Evolutionary conservation across 2,329 filamentous ascomycete genomes (phyloP).

Genomic region (Penicillium sp.): DNA sequence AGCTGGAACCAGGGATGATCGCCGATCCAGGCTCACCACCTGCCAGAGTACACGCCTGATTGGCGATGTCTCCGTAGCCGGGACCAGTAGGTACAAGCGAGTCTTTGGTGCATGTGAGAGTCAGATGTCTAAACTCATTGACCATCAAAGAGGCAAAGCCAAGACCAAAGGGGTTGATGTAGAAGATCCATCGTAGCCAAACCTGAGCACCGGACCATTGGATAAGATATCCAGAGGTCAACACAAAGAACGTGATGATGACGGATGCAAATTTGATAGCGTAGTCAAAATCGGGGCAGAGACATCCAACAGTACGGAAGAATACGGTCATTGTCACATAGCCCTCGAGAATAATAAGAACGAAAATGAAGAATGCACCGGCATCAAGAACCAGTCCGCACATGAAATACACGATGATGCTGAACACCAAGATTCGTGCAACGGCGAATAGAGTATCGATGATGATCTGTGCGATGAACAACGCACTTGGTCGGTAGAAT

Average conservation of each 20-base stretch:
- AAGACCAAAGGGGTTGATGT: constrained; percentile 72
- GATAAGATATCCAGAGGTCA: constrained; percentile 81
- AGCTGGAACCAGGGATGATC: constrained; percentile 65
- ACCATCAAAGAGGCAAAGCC: constrained; percentile 79
- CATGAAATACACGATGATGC: constrained; percentile 79
- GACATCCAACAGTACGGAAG: constrained; percentile 72
- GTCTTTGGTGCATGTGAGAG: constrained; percentile 67
- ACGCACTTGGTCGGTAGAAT: constrained; percentile 77
- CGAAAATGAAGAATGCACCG: constrained; percentile 77
- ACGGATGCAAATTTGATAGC: constrained; percentile 81
- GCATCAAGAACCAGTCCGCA: constrained; percentile 67
- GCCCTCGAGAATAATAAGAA: constrained; percentile 67
- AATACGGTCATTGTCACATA: constrained; percentile 76
- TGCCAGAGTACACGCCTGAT: constrained; percentile 79
- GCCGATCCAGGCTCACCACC: constrained; percentile 68
- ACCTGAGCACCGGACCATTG: constrained; percentile 73
- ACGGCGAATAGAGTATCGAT: constrained; percentile 75
- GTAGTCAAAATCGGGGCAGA: constrained; percentile 80
- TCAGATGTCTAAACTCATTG: constrained; percentile 75
- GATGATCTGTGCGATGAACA: constrained; percentile 81
- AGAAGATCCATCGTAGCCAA: constrained; percentile 80
- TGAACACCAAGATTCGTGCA: constrained; percentile 70
- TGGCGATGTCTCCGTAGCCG: constrained; percentile 67
- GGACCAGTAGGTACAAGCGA: constrained; percentile 72
- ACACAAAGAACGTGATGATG: constrained; percentile 77